Percentiles rank a stretch among this genome's conserved stretches.
Evolutionary conservation across 2,329 filamentous ascomycete species (phyloP).

Genomic region (Malbranchea zuffiana): DNA sequence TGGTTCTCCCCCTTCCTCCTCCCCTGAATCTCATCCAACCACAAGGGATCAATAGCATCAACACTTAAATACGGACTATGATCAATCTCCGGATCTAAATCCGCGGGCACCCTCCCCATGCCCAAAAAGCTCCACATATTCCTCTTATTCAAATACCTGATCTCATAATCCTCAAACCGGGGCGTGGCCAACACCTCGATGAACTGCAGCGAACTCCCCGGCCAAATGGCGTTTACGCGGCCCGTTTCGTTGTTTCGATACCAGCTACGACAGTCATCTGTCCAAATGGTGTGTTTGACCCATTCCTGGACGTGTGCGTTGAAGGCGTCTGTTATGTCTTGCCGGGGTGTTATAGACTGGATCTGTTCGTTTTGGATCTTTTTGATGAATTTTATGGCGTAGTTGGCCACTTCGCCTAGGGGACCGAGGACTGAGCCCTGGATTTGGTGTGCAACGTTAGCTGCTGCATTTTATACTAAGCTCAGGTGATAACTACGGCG

Average conservation of each 20-base stretch:
- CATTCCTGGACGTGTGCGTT: constrained; percentile 26
- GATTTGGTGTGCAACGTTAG: constrained; percentile 18
- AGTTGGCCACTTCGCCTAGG: constrained; percentile 19
- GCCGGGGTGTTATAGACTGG: constrained; percentile 21
- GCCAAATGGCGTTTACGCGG: constrained; percentile 40
- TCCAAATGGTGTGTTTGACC: constrained; percentile 24
- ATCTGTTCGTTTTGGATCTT: constrained; percentile 28
- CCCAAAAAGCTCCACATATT: constrained; percentile 26
- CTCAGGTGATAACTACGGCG: not conserved
- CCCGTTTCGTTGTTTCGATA: constrained; percentile 30
- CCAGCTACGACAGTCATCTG: constrained; percentile 21
- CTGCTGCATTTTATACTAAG: constrained; percentile 17
- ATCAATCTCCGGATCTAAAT: constrained; percentile 19
- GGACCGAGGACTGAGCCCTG: constrained; percentile 21
- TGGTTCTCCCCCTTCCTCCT: constrained; percentile 8
- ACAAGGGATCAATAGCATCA: constrained; percentile 26
- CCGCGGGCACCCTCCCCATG: constrained; percentile 22
- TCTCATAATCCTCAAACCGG: constrained; percentile 38
- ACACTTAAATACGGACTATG: constrained; percentile 25
- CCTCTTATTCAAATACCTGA: constrained; percentile 18
- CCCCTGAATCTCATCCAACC: constrained; percentile 21
- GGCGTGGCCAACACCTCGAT: constrained; percentile 32
- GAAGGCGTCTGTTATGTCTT: constrained; percentile 26
- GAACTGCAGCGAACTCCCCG: constrained; percentile 43
- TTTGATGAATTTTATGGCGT: constrained; percentile 22